These are phyloP conservation scores for Rhodotorula sp. DNA, from an alignment of 1,284 basidiomycete genomes.

Conservation along the genomic window DNA sequence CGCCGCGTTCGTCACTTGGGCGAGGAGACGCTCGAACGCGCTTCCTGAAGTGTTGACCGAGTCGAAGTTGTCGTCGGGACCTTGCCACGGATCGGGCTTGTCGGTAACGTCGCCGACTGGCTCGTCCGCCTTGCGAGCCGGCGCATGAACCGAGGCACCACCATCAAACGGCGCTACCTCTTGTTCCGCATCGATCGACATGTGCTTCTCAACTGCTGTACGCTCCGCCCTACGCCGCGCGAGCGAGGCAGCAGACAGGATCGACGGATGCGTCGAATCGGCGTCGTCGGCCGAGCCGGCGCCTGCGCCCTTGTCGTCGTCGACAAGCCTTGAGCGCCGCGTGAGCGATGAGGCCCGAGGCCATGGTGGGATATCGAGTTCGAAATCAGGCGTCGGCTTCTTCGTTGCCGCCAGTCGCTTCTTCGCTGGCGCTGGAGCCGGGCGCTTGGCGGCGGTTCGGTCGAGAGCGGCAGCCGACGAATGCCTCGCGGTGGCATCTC, in stretches of 20 bases:
- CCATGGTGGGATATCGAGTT: neutral
- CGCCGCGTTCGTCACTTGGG: neutral
- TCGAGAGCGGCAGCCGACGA: no score
- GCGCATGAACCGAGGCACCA: neutral
- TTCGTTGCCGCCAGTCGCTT: neutral
- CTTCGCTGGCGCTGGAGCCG: neutral
- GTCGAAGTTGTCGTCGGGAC: no score
- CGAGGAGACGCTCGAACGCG: neutral
- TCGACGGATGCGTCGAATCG: neutral
- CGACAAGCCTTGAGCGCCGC: neutral
- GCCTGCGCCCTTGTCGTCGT: no score
- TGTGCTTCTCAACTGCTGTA: no score
- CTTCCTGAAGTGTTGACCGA: no score
- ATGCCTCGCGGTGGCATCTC: no score
- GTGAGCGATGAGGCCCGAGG: neutral
- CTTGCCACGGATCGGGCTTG: no score
- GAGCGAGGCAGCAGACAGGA: constrained; percentile 19
- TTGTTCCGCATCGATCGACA: no score
- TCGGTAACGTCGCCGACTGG: no score
- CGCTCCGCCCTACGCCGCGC: constrained; percentile 4
- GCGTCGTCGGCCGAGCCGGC: neutral
- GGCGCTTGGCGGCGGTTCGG: neutral
- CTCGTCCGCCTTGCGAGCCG: no score
- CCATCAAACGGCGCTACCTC: neutral
- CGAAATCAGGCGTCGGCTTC: neutral